Evolutionary conservation across 2,329 filamentous ascomycete species (phyloP).

Genomic region (Fusarium sacchari): DNA sequence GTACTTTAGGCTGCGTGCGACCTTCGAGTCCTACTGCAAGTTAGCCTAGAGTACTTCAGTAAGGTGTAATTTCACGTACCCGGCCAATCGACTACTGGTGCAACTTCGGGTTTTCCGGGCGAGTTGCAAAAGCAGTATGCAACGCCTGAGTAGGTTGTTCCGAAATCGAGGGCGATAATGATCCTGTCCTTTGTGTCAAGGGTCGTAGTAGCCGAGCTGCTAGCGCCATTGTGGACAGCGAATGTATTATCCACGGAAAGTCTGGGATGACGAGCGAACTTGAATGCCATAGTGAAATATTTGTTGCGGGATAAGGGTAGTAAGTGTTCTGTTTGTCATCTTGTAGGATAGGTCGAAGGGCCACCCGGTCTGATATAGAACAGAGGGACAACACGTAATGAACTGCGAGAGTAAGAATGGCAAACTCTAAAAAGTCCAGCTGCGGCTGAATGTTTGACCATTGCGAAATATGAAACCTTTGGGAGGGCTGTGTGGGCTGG

Average conservation of each 20-base stretch:
- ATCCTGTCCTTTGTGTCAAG: not conserved
- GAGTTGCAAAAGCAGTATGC: not conserved
- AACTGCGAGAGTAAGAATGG: not conserved
- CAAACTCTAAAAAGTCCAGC: not conserved
- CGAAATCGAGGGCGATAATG: not conserved
- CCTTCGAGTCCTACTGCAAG: not conserved
- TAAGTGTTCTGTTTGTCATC: not conserved
- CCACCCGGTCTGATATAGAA: not conserved
- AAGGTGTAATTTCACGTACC: not conserved
- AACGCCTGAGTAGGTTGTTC: not conserved
- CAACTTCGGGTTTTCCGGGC: not conserved
- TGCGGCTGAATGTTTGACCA: not conserved
- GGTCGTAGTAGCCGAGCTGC: not conserved
- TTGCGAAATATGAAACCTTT: not conserved
- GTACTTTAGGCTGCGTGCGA: not conserved
- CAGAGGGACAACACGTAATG: not conserved
- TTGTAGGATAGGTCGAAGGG: not conserved
- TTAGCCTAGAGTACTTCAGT: not conserved
- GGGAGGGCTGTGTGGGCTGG: not conserved
- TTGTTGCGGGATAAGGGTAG: not conserved
- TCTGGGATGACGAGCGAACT: not conserved
- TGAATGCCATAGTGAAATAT: not conserved
- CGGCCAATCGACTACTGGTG: not conserved
- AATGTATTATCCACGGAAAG: accelerated
- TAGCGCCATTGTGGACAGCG: not conserved